phyloP scores from a whole-genome alignment of 2,329 filamentous ascomycete species.

The Chaetomium olivaceum region DNA sequence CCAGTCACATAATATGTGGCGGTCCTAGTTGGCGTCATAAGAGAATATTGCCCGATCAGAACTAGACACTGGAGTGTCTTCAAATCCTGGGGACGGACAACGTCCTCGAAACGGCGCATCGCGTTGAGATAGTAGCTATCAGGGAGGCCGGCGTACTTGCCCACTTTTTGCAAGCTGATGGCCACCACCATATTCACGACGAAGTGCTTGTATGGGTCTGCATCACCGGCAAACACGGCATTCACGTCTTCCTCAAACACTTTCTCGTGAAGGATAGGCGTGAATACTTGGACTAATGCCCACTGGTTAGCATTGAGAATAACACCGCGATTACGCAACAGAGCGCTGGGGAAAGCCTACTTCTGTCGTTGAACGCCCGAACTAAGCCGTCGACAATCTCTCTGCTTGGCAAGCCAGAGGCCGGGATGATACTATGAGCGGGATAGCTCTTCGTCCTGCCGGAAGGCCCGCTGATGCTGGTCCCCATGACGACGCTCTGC shows the following conservation, averaged over 20 bases:
- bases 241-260: constrained; percentile 75
- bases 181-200: constrained; percentile 88
- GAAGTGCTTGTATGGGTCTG: constrained; percentile 83
- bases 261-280: constrained; percentile 82
- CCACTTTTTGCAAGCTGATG: constrained; percentile 90
- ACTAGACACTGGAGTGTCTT: constrained; percentile 87
- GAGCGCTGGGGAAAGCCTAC: constrained; percentile 47
- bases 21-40: constrained; percentile 87
- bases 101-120: constrained; percentile 77
- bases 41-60: constrained; percentile 85
- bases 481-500: constrained; percentile 58
- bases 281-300: constrained; percentile 75
- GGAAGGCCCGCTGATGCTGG: constrained; percentile 52
- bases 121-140: constrained; percentile 94
- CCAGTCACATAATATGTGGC: constrained; percentile 93
- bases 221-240: constrained; percentile 74
- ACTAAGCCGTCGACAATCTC: constrained; percentile 76
- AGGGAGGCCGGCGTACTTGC: constrained; percentile 87
- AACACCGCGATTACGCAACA: no score
- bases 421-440: constrained; percentile 82
- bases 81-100: constrained; percentile 84
- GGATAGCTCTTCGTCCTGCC: constrained; percentile 83
- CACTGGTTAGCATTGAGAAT: constrained; percentile 6
- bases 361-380: constrained; percentile 82
- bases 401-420: constrained; percentile 71